These are phyloP conservation scores for Colletotrichum orchidophilum DNA, from an alignment of 2,329 filamentous ascomycete genomes.

Conservation along the genomic window DNA sequence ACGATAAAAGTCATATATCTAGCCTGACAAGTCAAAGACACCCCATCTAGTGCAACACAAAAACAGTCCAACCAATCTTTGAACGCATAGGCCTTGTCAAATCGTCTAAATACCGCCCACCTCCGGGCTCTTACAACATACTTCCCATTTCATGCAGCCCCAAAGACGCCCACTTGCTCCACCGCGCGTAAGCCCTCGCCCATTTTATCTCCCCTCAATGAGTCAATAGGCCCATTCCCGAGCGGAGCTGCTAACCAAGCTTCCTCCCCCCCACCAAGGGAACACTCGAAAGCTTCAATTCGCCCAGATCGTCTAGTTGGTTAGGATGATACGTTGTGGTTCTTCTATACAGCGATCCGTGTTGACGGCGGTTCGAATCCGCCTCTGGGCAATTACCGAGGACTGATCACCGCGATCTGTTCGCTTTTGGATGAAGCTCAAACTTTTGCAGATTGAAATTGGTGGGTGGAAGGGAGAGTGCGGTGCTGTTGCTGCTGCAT, in stretches of 20 bases:
- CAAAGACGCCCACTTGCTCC: not conserved
- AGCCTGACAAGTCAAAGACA: no score
- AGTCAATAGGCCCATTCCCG: not conserved
- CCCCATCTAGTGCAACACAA: not conserved
- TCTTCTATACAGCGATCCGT: conserved; percentile 25
- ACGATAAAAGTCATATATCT: no score
- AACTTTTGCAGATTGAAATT: not conserved
- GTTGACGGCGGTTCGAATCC: conserved; percentile 33
- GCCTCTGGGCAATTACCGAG: conserved; percentile 13
- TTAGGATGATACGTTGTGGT: conserved; percentile 33
- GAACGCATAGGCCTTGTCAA: not conserved
- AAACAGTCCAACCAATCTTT: not conserved
- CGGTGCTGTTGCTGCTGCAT: not conserved
- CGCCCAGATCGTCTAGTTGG: conserved; percentile 32
- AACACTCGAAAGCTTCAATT: not conserved
- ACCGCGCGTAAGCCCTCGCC: not conserved
- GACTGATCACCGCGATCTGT: not conserved
- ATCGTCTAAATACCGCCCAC: no score
- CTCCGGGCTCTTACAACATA: not conserved
- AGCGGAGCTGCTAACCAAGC: not conserved
- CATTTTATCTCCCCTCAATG: not conserved
- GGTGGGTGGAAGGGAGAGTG: not conserved
- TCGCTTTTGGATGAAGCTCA: not conserved
- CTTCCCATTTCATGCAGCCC: not conserved
- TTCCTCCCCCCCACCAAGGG: conserved; percentile 1